Conservation (phyloP, 2,329 filamentous ascomycete species). For the Pseudogymnoascus sp. region DNA sequence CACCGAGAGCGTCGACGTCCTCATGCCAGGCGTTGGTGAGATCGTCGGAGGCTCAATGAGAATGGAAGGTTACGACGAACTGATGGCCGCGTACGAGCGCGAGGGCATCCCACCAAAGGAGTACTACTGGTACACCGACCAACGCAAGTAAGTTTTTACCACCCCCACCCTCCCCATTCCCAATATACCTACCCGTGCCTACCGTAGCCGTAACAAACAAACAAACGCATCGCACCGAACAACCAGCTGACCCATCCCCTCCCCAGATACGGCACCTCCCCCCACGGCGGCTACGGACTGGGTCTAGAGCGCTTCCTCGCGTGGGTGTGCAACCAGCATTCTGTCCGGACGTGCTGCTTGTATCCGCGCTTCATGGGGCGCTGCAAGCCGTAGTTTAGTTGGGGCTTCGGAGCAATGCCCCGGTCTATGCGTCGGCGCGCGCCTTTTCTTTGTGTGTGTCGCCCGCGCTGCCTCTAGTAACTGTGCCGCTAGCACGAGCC, state of each 20-base stretch:
- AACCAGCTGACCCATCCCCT: constrained; percentile 55
- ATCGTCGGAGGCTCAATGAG: constrained; percentile 97
- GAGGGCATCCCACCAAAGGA: constrained; percentile 76
- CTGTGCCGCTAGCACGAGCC: not conserved
- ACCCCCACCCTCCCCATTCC: too few species aligned
- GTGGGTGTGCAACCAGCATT: constrained; percentile 57
- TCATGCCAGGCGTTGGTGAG: constrained; percentile 91
- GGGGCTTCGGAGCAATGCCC: not conserved
- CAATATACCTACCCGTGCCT: not conserved
- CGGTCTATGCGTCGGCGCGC: not conserved
- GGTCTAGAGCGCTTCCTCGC: constrained; percentile 73
- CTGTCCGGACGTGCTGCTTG: constrained; percentile 59
- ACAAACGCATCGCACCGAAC: too few species aligned
- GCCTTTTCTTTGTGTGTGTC: not conserved
- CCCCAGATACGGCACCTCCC: constrained; percentile 71
- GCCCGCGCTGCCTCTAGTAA: too few species aligned
- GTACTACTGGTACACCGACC: constrained; percentile 99
- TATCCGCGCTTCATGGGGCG: constrained; percentile 76
- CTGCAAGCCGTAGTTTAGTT: constrained; percentile 57
- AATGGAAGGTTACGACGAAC: constrained; percentile 82
- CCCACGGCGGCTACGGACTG: constrained; percentile 87
- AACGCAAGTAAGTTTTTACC: constrained; percentile 66
- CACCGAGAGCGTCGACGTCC: constrained; percentile 81
- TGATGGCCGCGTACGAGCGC: constrained; percentile 79
- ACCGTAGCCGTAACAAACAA: constrained; percentile 7